phyloP scores from a whole-genome alignment of 2,329 filamentous ascomycete genomes.

The Ceratocystis variospora region DNA sequence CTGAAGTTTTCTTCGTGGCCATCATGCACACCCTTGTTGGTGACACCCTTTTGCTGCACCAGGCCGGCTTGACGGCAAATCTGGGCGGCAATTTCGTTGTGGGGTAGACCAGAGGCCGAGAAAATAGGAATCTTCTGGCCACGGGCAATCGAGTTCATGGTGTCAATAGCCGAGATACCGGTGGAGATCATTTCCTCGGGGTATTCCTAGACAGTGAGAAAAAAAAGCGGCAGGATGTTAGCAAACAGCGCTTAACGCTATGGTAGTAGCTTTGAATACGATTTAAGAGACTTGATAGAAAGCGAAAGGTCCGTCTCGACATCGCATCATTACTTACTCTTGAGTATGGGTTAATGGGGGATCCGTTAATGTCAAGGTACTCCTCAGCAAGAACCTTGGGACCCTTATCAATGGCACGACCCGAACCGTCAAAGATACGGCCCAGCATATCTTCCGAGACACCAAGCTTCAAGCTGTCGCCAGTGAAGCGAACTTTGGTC shows the following conservation, averaged over 20 bases:
- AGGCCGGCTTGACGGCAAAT: conserved; percentile 95
- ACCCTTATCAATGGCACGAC: conserved; percentile 95
- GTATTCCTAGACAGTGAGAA: conserved; percentile 52
- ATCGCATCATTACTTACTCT: conserved; percentile 45
- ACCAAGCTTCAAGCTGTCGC: conserved; percentile 93
- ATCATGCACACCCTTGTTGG: conserved; percentile 91
- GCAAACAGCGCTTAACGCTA: not conserved
- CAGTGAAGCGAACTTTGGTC: conserved; percentile 96
- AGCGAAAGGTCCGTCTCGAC: not conserved
- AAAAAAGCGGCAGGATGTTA: not conserved
- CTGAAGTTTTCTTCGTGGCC: conserved; percentile 99
- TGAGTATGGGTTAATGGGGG: conserved; percentile 95
- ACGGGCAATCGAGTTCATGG: conserved; percentile 95
- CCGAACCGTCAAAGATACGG: conserved; percentile 96
- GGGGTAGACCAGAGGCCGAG: conserved; percentile 92
- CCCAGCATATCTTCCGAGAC: conserved; percentile 99
- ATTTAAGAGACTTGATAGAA: not conserved
- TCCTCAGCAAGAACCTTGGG: conserved; percentile 96
- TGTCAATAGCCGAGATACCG: conserved; percentile 97
- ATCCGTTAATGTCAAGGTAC: conserved; percentile 97
- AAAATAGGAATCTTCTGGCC: conserved; percentile 99
- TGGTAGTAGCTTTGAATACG: not conserved
- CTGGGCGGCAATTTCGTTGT: conserved; percentile 98
- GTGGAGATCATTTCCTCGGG: conserved; percentile 99
- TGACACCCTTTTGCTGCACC: conserved; percentile 61